Evolutionary conservation across 2,329 filamentous ascomycete species (phyloP), one percentile per base, ranked within the genome.

Genomic region (Colletotrichum sp.): DNA sequence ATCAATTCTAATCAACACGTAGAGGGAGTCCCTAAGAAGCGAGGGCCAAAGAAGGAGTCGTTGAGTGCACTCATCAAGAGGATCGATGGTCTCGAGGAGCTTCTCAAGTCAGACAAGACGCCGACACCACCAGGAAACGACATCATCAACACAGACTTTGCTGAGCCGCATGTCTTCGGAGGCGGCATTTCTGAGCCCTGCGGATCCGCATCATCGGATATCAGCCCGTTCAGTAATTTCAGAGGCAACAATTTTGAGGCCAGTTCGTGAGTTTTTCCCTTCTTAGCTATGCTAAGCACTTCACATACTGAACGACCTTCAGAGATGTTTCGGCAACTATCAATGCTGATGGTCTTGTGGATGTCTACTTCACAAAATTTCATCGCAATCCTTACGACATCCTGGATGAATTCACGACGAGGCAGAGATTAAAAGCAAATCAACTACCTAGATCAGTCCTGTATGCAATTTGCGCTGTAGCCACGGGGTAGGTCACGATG

Each of bases 51-150:
- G 73, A 75, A 75, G 7, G 69, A 75, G 24, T 75, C 73, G 4
- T 32, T 75, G 7, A 75, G 69, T 28, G 73, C 73, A 24, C 67
- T 75, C 63, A 75, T 73, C 43, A 68, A 58, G 34, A 57, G 69
- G 24, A 75, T 75, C 6, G 73, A 75, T 36, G 73, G 73, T 26
- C 73, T 75, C 8, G 73, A 75, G 32, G 73, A 75, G 43, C 73
- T 75, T 18, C 69, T 75, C 38, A 75, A 73, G 26, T 68, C 73
- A n/a, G 73, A 75, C 10, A 75, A 75, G 16, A 68, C 57, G 9
- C 63, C 70, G 12, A 75, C 73, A 1, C 73, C 73, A n/a, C 73
- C 73, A 5, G 63, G 63, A 6, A 67, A 64, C 26, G 70, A 73
- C n/a, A 66, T 32, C 10, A 24, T 67, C 28, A 21, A 26, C 16